Conservation (phyloP, 768 basidiomycete genomes). For the Phlebiopsis gigantea region DNA sequence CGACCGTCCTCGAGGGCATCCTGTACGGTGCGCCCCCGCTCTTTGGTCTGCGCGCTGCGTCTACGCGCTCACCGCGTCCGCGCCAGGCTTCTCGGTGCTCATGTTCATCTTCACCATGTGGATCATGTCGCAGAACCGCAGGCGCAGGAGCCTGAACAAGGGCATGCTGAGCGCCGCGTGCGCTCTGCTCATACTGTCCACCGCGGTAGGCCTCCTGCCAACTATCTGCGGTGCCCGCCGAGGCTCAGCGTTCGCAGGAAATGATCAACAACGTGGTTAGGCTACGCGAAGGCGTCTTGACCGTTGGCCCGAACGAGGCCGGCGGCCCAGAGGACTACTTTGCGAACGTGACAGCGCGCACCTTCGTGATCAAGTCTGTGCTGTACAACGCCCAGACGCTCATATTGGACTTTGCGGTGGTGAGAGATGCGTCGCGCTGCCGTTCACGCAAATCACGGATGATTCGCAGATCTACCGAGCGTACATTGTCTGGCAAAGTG, state of each 20-base stretch:
- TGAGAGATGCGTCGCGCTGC: not conserved
- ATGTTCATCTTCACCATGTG: conserved; percentile 22
- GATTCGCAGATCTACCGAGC: conserved; percentile 11
- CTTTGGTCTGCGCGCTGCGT: no score
- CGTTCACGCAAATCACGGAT: no score
- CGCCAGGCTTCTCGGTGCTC: conserved; percentile 21
- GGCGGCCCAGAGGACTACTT: conserved; percentile 8
- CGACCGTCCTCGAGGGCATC: conserved; percentile 18
- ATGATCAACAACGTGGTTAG: conserved; percentile 14
- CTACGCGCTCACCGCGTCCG: not conserved
- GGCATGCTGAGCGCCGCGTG: conserved; percentile 14
- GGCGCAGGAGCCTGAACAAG: conserved; percentile 14
- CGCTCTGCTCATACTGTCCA: conserved; percentile 15
- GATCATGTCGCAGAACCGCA: conserved; percentile 18
- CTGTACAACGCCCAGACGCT: conserved; percentile 17
- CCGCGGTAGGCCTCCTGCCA: conserved; percentile 11
- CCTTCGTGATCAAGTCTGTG: conserved; percentile 16
- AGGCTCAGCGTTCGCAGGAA: conserved; percentile 7
- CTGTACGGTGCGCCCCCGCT: conserved; percentile 17
- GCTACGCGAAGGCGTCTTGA: conserved; percentile 13
- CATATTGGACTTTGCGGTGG: conserved; percentile 20
- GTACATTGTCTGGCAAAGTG: conserved; percentile 11
- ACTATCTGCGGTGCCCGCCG: not conserved
- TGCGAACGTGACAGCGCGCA: conserved; percentile 5
- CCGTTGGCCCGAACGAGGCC: conserved; percentile 2